Percentiles rank a stretch among this genome's conserved stretches.
Conservation (phyloP, 441 rosid species). For the Jatropha podagrica region DNA sequence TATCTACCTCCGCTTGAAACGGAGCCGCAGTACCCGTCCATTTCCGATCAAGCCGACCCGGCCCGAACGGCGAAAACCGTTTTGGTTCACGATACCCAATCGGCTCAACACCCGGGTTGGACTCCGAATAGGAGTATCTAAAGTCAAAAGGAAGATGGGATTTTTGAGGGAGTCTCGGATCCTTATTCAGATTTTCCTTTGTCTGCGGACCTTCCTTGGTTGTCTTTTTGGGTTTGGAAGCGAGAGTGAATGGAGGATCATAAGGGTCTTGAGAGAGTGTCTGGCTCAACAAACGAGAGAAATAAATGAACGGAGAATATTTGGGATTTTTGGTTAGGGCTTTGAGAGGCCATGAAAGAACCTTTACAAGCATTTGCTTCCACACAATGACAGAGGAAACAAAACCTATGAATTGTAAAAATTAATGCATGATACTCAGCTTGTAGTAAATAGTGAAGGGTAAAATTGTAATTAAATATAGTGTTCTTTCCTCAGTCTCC, state of each 20-base stretch:
- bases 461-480: neutral
- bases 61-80: slow-evolving; percentile 88
- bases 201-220: slow-evolving; percentile 12
- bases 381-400: neutral
- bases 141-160: slow-evolving; percentile 82
- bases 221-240: slow-evolving; percentile 34
- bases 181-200: slow-evolving; percentile 11
- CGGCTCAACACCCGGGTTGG: slow-evolving; percentile 51
- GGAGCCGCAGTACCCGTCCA: slow-evolving; percentile 81
- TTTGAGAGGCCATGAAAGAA: slow-evolving; percentile 20
- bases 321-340: slow-evolving; percentile 23
- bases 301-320: slow-evolving; percentile 10
- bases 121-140: slow-evolving; percentile 71
- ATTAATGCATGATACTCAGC: too few relatives aligned
- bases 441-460: neutral
- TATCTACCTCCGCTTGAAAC: slow-evolving; percentile 33
- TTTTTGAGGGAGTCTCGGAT: slow-evolving; percentile 27
- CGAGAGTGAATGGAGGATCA: slow-evolving; percentile 67
- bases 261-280: slow-evolving; percentile 33
- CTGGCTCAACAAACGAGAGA: slow-evolving; percentile 32
- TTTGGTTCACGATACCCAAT: slow-evolving; percentile 84
- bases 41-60: slow-evolving; percentile 70
- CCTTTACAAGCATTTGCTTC: slow-evolving; percentile 17
- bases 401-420: neutral
- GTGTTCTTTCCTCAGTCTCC: slow-evolving; percentile 42